phyloP scores from a whole-genome alignment of 2,329 filamentous ascomycete species.

The Periconia sp. region DNA sequence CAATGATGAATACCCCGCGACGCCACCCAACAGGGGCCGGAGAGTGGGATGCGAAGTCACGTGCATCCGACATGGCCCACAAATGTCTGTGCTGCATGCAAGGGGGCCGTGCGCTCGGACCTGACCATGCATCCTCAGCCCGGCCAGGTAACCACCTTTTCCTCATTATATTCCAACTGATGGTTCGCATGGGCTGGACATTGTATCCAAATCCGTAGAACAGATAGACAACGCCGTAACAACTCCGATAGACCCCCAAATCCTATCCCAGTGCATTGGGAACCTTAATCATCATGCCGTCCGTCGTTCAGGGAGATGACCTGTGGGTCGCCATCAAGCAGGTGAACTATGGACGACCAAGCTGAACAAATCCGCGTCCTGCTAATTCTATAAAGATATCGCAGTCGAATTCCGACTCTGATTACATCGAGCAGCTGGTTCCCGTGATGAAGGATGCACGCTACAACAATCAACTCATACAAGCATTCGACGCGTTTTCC shows the following conservation, averaged over 20 bases:
- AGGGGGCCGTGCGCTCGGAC: too few relatives aligned
- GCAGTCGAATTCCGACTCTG: slow-evolving; percentile 83
- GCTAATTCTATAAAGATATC: slow-evolving; percentile 68
- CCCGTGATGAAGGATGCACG: slow-evolving; percentile 91
- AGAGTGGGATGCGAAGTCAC: slow-evolving; percentile 12
- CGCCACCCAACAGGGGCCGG: slow-evolving; percentile 17
- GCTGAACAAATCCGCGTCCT: not conserved
- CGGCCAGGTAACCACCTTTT: not conserved
- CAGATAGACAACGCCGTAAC: not conserved
- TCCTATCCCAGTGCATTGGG: not conserved
- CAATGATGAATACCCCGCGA: slow-evolving; percentile 19
- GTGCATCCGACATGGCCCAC: too few relatives aligned
- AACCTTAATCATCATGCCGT: slow-evolving; percentile 28
- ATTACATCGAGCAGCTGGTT: slow-evolving; percentile 95
- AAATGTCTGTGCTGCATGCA: too few relatives aligned
- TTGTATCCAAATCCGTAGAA: not conserved
- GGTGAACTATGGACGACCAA: slow-evolving; percentile 32
- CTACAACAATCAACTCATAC: slow-evolving; percentile 72
- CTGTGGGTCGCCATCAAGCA: slow-evolving; percentile 53
- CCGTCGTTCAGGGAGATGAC: slow-evolving; percentile 51
- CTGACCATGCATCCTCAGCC: too few relatives aligned
- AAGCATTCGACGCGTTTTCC: slow-evolving; percentile 79
- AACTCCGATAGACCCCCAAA: not conserved
- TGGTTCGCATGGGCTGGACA: not conserved
- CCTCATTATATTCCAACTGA: not conserved